A percentile compares a stretch with the other conserved stretches of the same genome.
These are phyloP conservation scores for Aspergillus tanneri DNA, from an alignment of 2,329 filamentous ascomycete genomes.

Conservation along the genomic window DNA sequence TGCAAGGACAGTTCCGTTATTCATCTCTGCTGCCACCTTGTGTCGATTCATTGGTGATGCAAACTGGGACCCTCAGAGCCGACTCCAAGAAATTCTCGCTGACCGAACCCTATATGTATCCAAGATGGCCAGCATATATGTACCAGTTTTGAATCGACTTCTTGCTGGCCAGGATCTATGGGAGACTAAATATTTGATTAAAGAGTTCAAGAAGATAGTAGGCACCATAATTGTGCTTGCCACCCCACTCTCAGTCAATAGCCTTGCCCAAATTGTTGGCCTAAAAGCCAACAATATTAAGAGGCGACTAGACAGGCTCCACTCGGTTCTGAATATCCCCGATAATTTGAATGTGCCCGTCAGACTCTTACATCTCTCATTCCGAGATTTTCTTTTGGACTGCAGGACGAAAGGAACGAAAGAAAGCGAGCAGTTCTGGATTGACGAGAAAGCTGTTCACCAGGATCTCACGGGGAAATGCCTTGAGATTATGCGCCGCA, in stretches of 20 bases:
- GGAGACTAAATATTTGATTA: conserved; percentile 11
- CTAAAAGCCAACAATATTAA: conserved; percentile 9
- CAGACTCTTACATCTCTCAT: conserved; percentile 30
- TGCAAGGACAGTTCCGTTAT: conserved; percentile 6
- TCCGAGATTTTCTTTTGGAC: conserved; percentile 34
- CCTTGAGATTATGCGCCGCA: conserved; percentile 18
- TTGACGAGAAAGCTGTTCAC: conserved; percentile 33
- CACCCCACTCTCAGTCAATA: conserved; percentile 20
- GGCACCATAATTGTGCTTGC: conserved; percentile 24
- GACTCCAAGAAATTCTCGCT: conserved; percentile 12
- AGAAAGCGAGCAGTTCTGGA: conserved; percentile 28
- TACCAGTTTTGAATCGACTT: conserved; percentile 21
- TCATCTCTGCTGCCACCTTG: conserved; percentile 10
- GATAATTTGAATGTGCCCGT: conserved; percentile 10
- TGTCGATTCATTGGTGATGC: conserved; percentile 5
- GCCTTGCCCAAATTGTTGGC: conserved; percentile 16
- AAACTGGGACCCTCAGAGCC: conserved; percentile 5
- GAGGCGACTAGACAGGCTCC: conserved; percentile 14
- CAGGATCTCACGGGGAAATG: conserved; percentile 27
- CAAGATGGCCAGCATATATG: conserved; percentile 25
- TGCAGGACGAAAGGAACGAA: background rate
- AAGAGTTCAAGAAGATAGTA: conserved; percentile 23
- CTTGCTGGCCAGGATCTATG: conserved; percentile 6
- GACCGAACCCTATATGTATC: conserved; percentile 9
- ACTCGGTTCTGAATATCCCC: conserved; percentile 23